Evolutionary conservation across 495 filamentous ascomycete genomes (phyloP), one percentile per base, ranked within the genome.

Genomic region (Annulohypoxylon stygium): DNA sequence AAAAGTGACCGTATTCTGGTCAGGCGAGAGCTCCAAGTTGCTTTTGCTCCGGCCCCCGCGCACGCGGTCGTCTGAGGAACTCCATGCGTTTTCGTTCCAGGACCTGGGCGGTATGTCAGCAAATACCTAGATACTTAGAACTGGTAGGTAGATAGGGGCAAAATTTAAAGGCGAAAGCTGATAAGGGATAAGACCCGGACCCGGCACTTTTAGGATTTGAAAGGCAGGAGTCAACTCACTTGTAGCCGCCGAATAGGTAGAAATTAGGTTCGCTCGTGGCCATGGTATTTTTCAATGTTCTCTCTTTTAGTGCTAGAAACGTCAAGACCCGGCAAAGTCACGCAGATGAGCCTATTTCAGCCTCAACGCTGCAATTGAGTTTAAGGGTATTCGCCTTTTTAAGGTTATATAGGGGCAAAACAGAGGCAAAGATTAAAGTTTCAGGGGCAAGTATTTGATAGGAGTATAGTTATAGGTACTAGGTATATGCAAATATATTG

Each of bases 41-140:
- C 90, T 92, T 65, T 85, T 75, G 12, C 87, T 92, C 58, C 82
- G 82, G 18, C 93, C 93, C 34, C 93, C 93, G 39, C 93, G 90
- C 23, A 94, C 88, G 4, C 86, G 81, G 76, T 95, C 93, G 78
- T 95, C 90, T 33, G 88, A 89, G 6, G 88, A 79, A 8, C 85
- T 88, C 91, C 91, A 97, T 48, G 89, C 83, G 5, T 77, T 61
- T 33, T 81, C 69, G 6, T 81, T 75, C 92, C 93, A 93, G 10
- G 84, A 81, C 45, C 90, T 92, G n/a, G 14, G 4, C 12, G 25
- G 14, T 4, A 7, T 57, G 33, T 57, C 11, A 33, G 14, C 36
- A 14, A 39, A 12, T 12, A 39, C 36, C 36, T 11, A 39, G 36
- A 39, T 39, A 6, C 11, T 39, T 10, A 12, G 12, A 4, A 4